A percentile compares a stretch with the other conserved stretches of the same genome.
These are phyloP conservation scores for Aspergillus texensis DNA, from an alignment of 2,329 filamentous ascomycete species.

Conservation along the genomic window DNA sequence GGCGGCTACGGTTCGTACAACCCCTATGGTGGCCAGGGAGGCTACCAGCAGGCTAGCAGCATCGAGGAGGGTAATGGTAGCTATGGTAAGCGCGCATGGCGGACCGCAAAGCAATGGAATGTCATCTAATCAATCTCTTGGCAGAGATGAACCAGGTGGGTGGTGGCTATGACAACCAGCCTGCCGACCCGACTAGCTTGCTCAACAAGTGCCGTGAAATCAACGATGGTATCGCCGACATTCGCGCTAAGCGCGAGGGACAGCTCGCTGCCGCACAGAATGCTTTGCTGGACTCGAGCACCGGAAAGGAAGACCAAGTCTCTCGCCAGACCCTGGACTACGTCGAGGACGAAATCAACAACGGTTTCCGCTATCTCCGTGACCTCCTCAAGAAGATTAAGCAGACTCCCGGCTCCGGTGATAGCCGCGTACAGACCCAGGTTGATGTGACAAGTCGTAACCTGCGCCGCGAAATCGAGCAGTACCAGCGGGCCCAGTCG, in stretches of 20 bases:
- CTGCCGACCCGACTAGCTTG: conserved; percentile 70
- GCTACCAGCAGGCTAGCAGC: conserved; percentile 30
- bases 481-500: conserved; percentile 79
- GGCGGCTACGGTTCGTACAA: conserved; percentile 58
- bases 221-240: conserved; percentile 72
- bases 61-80: conserved; percentile 38
- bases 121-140: conserved; percentile 11
- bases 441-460: conserved; percentile 78
- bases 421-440: conserved; percentile 74
- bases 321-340: conserved; percentile 71
- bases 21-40: conserved; percentile 35
- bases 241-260: conserved; percentile 62
- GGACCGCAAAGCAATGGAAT: not conserved
- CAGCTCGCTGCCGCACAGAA: conserved; percentile 64
- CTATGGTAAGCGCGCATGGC: conserved; percentile 33
- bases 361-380: conserved; percentile 75
- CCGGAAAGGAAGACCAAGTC: conserved; percentile 65
- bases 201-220: conserved; percentile 84
- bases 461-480: conserved; percentile 77
- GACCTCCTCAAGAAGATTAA: conserved; percentile 82
- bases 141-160: conserved; percentile 48
- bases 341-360: conserved; percentile 79
- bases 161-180: conserved; percentile 23
- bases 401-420: conserved; percentile 73
- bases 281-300: conserved; percentile 74